These are phyloP conservation scores for Torrubiellomyces zombiae DNA, from an alignment of 2,329 filamentous ascomycete genomes.

Conservation along the genomic window DNA sequence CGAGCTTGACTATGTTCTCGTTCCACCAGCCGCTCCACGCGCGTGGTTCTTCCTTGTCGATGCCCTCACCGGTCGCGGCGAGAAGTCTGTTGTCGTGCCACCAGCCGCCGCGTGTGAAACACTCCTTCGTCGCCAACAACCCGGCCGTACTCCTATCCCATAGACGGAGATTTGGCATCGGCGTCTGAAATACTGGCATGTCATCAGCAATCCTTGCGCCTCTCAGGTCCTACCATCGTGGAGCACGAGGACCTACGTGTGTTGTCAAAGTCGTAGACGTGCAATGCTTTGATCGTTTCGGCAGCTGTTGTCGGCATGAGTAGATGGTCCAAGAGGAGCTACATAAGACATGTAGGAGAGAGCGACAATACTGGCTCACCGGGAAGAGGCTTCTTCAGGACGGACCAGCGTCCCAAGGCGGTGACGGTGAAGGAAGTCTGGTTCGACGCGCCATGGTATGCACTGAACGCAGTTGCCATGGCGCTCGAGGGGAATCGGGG, in stretches of 20 bases:
- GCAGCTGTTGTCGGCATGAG: slow-evolving; percentile 24
- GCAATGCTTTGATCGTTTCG: slow-evolving; percentile 58
- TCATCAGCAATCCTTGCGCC: neutral
- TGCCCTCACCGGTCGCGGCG: slow-evolving; percentile 66
- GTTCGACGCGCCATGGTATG: slow-evolving; percentile 18
- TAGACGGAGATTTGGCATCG: slow-evolving; percentile 72
- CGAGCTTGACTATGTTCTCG: slow-evolving; percentile 69
- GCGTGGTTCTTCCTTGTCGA: slow-evolving; percentile 63
- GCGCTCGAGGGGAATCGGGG: slow-evolving; percentile 11
- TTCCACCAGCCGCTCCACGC: slow-evolving; percentile 97
- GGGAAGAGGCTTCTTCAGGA: slow-evolving; percentile 55
- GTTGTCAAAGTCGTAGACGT: slow-evolving; percentile 97
- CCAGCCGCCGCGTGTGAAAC: slow-evolving; percentile 77
- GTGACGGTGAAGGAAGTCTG: slow-evolving; percentile 42
- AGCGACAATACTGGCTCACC: slow-evolving; percentile 22
- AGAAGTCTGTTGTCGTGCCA: slow-evolving; percentile 90
- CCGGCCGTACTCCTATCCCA: slow-evolving; percentile 73
- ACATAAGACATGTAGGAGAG: neutral
- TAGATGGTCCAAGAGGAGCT: neutral
- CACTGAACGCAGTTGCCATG: slow-evolving; percentile 23
- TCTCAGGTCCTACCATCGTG: slow-evolving; percentile 1
- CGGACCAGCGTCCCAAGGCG: slow-evolving; percentile 69
- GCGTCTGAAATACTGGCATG: slow-evolving; percentile 69
- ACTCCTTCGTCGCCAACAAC: slow-evolving; percentile 56
- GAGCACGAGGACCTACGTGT: slow-evolving; percentile 42